phyloP scores from a whole-genome alignment of 331 rosid species.

The Stylosanthes scabra region DNA sequence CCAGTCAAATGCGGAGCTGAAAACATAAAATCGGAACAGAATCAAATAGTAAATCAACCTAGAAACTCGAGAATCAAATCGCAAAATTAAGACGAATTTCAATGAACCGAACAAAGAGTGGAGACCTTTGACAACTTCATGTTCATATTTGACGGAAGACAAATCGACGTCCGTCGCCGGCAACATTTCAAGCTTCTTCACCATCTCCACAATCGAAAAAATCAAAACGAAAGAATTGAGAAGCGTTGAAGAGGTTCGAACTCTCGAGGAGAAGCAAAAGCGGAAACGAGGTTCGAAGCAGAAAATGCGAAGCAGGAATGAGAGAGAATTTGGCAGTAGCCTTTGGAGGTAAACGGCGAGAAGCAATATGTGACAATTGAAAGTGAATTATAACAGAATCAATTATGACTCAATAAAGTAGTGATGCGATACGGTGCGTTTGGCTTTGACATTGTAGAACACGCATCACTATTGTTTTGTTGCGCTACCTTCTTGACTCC shows the following conservation, averaged over 20 bases:
- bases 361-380: too few relatives aligned
- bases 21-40: constrained; percentile 15
- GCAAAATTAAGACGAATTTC: background rate
- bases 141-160: constrained; percentile 66
- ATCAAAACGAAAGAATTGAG: background rate
- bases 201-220: constrained; percentile 48
- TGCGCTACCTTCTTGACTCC: too few relatives aligned
- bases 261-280: background rate
- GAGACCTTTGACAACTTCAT: constrained; percentile 63
- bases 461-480: too few relatives aligned
- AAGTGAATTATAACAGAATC: too few relatives aligned
- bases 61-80: constrained; percentile 2
- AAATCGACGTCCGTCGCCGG: constrained; percentile 72
- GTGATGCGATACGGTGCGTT: too few relatives aligned
- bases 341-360: too few relatives aligned
- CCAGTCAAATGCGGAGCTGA: constrained; percentile 97
- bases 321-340: too few relatives aligned
- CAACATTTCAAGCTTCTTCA: constrained; percentile 64
- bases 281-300: background rate
- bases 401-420: too few relatives aligned
- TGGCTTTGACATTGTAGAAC: too few relatives aligned
- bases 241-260: background rate
- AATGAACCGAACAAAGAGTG: background rate
- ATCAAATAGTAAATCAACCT: background rate
- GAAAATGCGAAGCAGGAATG: too few relatives aligned